Percentiles rank a stretch among this genome's conserved stretches.
phyloP scores from a whole-genome alignment of 2,329 filamentous ascomycete species.

The Septoria petroselini region DNA sequence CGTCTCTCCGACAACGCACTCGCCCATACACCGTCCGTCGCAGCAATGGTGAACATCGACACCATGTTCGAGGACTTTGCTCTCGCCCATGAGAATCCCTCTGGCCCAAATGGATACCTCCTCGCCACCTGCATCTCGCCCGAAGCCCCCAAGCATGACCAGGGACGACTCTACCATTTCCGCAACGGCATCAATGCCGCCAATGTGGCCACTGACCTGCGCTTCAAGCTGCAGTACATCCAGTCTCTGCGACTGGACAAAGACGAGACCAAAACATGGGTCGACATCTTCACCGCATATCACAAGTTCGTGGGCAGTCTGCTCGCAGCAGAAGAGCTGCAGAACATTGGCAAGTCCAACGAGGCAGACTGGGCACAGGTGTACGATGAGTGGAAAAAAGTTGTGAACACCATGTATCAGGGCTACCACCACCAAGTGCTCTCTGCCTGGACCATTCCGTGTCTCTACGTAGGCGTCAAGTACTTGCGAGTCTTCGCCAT shows the following conservation, averaged over 20 bases:
- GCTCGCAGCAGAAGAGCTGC: slow-evolving; percentile 60
- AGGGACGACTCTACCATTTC: slow-evolving; percentile 66
- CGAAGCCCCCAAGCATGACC: slow-evolving; percentile 59
- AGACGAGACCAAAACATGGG: slow-evolving; percentile 73
- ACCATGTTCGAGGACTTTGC: slow-evolving; percentile 70
- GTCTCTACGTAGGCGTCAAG: slow-evolving; percentile 81
- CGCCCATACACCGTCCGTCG: too few species aligned
- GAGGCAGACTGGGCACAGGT: slow-evolving; percentile 72
- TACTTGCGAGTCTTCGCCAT: slow-evolving; percentile 86
- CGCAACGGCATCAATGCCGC: slow-evolving; percentile 67
- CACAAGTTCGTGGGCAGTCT: slow-evolving; percentile 80
- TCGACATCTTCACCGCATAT: slow-evolving; percentile 76
- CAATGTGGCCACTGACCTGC: slow-evolving; percentile 66
- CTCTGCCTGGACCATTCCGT: slow-evolving; percentile 88
- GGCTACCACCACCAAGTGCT: slow-evolving; percentile 76
- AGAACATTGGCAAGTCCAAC: slow-evolving; percentile 42
- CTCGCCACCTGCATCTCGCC: slow-evolving; percentile 75
- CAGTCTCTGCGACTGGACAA: slow-evolving; percentile 44
- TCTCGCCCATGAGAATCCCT: slow-evolving; percentile 59
- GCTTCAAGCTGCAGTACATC: slow-evolving; percentile 65
- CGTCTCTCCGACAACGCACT: background rate
- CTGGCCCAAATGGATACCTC: slow-evolving; percentile 67
- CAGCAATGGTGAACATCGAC: slow-evolving; percentile 43
- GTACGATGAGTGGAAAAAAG: slow-evolving; percentile 84
- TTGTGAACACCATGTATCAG: slow-evolving; percentile 72